Conservation (phyloP, 2,329 filamentous ascomycete genomes). For the Dactylellina sp. region DNA sequence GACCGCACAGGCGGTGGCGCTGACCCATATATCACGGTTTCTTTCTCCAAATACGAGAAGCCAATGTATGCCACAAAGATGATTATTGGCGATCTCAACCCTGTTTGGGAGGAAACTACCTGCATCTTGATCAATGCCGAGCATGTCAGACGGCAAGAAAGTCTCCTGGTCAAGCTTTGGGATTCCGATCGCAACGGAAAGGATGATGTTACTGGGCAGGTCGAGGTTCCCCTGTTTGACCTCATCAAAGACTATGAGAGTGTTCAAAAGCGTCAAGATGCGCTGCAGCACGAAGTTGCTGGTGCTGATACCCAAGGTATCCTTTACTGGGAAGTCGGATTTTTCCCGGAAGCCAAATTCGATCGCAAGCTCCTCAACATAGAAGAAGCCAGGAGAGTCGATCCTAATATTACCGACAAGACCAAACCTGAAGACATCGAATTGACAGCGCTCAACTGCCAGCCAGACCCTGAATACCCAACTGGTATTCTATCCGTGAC, state of each 20-base stretch:
- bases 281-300: slow-evolving; percentile 82
- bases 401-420: slow-evolving; percentile 87
- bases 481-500: slow-evolving; percentile 87
- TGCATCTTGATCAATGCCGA: slow-evolving; percentile 88
- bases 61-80: slow-evolving; percentile 97
- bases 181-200: slow-evolving; percentile 90
- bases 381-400: slow-evolving; percentile 77
- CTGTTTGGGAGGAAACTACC: slow-evolving; percentile 88
- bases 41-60: slow-evolving; percentile 96
- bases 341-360: slow-evolving; percentile 91
- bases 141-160: slow-evolving; percentile 91
- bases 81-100: slow-evolving; percentile 93
- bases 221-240: slow-evolving; percentile 92
- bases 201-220: slow-evolving; percentile 94
- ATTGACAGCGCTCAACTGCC: slow-evolving; percentile 87
- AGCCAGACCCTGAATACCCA: slow-evolving; percentile 93
- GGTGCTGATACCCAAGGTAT: slow-evolving; percentile 91
- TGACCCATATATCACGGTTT: slow-evolving; percentile 93
- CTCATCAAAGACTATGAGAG: slow-evolving; percentile 93
- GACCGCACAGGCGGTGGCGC: slow-evolving; percentile 91
- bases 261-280: slow-evolving; percentile 90
- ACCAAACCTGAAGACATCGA: slow-evolving; percentile 78
- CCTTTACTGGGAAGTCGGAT: slow-evolving; percentile 95
- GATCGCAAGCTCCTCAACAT: slow-evolving; percentile 78
- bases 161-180: slow-evolving; percentile 93